Percentiles rank a stretch among this genome's conserved stretches.
These are phyloP conservation scores for Pittosporum tobira DNA, from an alignment of 129 eudicot species.

Conservation along the genomic window DNA sequence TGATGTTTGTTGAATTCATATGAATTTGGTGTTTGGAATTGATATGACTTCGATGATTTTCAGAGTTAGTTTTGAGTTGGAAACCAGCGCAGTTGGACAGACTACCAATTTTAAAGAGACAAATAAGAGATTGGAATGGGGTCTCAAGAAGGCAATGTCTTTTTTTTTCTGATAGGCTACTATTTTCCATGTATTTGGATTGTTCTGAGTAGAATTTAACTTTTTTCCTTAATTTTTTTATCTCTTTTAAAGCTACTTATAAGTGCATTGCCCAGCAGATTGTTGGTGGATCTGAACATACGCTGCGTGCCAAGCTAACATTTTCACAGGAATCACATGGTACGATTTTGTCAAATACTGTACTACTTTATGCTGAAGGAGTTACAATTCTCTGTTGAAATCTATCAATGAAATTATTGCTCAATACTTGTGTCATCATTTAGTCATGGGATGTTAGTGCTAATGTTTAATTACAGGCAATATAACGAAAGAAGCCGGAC, in stretches of 20 bases:
- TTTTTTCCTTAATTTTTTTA: background rate
- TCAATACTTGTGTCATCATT: background rate
- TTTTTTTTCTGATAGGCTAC: background rate
- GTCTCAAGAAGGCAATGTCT: constrained; percentile 61
- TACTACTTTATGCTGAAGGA: background rate
- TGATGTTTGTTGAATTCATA: background rate
- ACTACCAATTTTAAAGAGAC: constrained; percentile 81
- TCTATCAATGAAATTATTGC: background rate
- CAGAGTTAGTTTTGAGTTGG: constrained; percentile 93
- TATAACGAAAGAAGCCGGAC: constrained; percentile 93
- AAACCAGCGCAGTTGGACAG: constrained; percentile 85
- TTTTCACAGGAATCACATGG: constrained; percentile 94
- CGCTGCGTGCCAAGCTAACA: constrained; percentile 85
- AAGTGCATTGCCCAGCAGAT: constrained; percentile 35
- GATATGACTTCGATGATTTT: background rate
- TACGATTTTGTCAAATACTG: constrained; percentile 18
- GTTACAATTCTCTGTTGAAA: no score
- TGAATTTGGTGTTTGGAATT: constrained; percentile 7
- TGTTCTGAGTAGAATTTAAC: background rate
- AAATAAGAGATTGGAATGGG: constrained; percentile 81
- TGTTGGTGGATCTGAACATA: constrained; percentile 97
- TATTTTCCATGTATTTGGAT: background rate
- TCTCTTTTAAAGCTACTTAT: constrained; percentile 22
- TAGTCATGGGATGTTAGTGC: constrained; percentile 3
- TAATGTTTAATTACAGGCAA: constrained; percentile 43